A percentile compares a stretch with the other conserved stretches of the same genome.
Evolutionary conservation across 1,284 basidiomycete species (phyloP).

Genomic region (Takashimella tepidaria): DNA sequence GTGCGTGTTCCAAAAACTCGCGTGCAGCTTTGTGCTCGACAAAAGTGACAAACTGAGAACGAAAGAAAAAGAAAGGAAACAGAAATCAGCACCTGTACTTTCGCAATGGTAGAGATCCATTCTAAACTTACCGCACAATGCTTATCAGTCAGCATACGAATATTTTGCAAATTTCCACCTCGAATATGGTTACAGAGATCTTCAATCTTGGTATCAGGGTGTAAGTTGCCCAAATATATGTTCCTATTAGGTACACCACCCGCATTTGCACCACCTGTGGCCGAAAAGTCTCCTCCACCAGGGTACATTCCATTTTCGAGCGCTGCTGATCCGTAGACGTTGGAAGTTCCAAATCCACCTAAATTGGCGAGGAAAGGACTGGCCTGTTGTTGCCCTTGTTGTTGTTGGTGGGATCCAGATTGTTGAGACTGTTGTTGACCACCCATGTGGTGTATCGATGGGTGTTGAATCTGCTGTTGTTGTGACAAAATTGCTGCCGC

Average conservation of each 20-base stretch:
- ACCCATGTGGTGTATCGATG: slow-evolving; percentile 7
- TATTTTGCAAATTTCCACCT: slow-evolving; percentile 77
- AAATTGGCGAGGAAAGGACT: not conserved
- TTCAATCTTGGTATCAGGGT: slow-evolving; percentile 84
- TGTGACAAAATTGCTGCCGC: slow-evolving; percentile 50
- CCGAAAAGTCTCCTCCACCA: slow-evolving; percentile 9
- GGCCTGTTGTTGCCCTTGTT: not conserved
- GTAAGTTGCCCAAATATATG: slow-evolving; percentile 88
- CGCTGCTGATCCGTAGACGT: slow-evolving; percentile 22
- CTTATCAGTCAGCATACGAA: slow-evolving; percentile 88
- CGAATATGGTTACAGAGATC: slow-evolving; percentile 90
- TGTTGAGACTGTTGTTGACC: slow-evolving; percentile 21
- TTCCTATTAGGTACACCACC: slow-evolving; percentile 59
- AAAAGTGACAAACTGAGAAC: slow-evolving; percentile 74
- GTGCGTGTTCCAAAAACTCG: slow-evolving; percentile 84
- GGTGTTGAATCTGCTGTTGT: slow-evolving; percentile 20
- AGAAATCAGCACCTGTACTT: slow-evolving; percentile 2
- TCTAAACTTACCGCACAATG: slow-evolving; percentile 71
- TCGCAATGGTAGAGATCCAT: no score
- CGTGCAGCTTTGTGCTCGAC: slow-evolving; percentile 82
- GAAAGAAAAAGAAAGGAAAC: slow-evolving; percentile 5
- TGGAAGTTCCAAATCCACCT: slow-evolving; percentile 5
- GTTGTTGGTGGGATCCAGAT: slow-evolving; percentile 1
- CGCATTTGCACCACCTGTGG: no score
- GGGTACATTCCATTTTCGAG: slow-evolving; percentile 15